Evolutionary conservation across 2,329 filamentous ascomycete genomes (phyloP).

Genomic region (Ceratocystis papillata): DNA sequence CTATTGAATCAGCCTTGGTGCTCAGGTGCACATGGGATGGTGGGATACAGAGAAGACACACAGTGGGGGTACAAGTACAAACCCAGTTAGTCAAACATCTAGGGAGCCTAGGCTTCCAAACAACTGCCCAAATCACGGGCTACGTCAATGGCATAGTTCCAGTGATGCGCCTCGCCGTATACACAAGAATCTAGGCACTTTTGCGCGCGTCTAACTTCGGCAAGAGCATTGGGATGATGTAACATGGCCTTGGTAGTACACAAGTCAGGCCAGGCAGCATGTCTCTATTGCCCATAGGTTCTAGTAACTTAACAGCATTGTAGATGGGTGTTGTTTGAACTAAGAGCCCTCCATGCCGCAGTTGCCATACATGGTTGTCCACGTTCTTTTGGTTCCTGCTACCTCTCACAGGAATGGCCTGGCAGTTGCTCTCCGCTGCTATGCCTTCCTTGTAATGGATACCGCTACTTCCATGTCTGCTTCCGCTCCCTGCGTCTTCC

Average conservation of each 20-base stretch:
- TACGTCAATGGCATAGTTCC: background rate
- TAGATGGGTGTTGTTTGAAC: background rate
- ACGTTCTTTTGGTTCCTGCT: background rate
- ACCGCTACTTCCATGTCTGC: constrained; percentile 5
- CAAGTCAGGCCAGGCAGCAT: background rate
- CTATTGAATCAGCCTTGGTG: background rate
- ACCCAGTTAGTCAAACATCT: background rate
- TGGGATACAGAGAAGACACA: background rate
- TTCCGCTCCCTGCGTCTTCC: constrained; percentile 4
- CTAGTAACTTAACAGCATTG: no score
- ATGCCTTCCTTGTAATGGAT: background rate
- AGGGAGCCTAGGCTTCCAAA: background rate
- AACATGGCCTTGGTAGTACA: constrained; percentile 2
- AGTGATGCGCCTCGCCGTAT: background rate
- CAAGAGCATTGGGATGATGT: constrained; percentile 7
- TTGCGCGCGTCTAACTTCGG: background rate
- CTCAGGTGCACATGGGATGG: background rate
- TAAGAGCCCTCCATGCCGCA: background rate
- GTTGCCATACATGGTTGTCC: background rate
- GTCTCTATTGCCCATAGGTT: background rate
- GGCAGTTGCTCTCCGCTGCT: background rate
- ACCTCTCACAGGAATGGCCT: background rate
- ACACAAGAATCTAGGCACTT: background rate
- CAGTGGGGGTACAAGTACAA: background rate
- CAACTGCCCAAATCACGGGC: background rate